phyloP scores from a whole-genome alignment of 2,329 filamentous ascomycete genomes.

The Ceratocystis destructans region DNA sequence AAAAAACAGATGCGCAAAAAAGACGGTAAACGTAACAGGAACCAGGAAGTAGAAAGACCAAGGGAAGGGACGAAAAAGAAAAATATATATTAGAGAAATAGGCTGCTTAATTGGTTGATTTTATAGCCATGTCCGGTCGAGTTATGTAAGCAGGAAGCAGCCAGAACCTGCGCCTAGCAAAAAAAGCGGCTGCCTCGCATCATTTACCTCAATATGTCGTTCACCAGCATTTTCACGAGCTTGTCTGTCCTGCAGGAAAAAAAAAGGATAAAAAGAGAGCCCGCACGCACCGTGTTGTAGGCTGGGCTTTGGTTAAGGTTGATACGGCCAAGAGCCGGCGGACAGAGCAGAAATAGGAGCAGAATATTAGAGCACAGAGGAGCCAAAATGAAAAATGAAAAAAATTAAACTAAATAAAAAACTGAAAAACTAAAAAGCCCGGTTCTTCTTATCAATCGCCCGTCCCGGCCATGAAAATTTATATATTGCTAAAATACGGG shows the following conservation, averaged over 20 bases:
- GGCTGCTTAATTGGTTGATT: neutral
- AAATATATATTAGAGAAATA: too few species aligned
- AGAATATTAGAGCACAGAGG: neutral
- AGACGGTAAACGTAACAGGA: neutral
- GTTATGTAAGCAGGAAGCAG: neutral
- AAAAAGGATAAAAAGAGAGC: neutral
- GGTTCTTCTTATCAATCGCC: conserved; percentile 5
- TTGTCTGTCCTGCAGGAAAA: neutral
- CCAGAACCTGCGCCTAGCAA: neutral
- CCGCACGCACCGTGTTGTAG: neutral
- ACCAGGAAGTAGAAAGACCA: neutral
- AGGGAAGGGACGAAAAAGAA: neutral
- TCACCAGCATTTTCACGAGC: too few species aligned
- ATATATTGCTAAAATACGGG: neutral
- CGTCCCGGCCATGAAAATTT: neutral
- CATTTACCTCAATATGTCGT: too few species aligned
- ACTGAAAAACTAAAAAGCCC: neutral
- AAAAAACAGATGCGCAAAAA: neutral
- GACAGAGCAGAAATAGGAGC: neutral
- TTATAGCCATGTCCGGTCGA: neutral
- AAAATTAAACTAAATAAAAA: too few species aligned
- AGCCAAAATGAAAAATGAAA: neutral
- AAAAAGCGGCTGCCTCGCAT: neutral
- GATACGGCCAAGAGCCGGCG: neutral
- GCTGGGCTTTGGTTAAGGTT: conserved; percentile 1